Evolutionary conservation across 2,329 filamentous ascomycete species (phyloP).

Genomic region (Fusarium coicis): DNA sequence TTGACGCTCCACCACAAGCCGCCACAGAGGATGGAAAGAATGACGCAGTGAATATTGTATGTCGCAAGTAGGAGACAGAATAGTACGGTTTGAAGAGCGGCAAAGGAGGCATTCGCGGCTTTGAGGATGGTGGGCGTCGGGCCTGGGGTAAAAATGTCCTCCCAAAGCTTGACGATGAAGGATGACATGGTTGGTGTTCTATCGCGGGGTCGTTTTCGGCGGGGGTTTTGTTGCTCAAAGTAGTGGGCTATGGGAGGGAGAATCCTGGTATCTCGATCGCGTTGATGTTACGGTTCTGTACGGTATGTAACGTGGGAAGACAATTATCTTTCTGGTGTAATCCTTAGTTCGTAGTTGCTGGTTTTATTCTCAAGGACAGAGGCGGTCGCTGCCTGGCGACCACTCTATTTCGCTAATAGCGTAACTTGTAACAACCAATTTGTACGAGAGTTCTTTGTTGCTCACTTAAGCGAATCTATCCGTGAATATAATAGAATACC

Average conservation of each 20-base stretch:
- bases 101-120: conserved; percentile 92
- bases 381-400: conserved; percentile 41
- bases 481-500: background rate
- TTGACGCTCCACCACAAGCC: conserved; percentile 95
- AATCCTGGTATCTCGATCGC: conserved; percentile 4
- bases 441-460: conserved; percentile 15
- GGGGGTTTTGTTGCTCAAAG: conserved; percentile 6
- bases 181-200: conserved; percentile 59
- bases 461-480: conserved; percentile 12
- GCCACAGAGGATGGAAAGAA: conserved; percentile 81
- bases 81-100: conserved; percentile 82
- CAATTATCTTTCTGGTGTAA: background rate
- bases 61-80: conserved; percentile 81
- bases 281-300: background rate
- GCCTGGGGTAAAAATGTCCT: conserved; percentile 92
- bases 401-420: conserved; percentile 27
- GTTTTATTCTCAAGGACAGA: conserved; percentile 23
- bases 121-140: conserved; percentile 87
- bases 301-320: background rate
- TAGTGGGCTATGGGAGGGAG: background rate
- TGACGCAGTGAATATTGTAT: conserved; percentile 86
- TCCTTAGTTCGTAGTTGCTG: conserved; percentile 15
- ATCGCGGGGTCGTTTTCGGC: conserved; percentile 23
- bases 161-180: conserved; percentile 82
- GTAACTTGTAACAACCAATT: conserved; percentile 22